Evolutionary conservation across 2,329 filamentous ascomycete species (phyloP), one percentile per base, ranked within the genome.

Genomic region (Sporothrix schenckii): DNA sequence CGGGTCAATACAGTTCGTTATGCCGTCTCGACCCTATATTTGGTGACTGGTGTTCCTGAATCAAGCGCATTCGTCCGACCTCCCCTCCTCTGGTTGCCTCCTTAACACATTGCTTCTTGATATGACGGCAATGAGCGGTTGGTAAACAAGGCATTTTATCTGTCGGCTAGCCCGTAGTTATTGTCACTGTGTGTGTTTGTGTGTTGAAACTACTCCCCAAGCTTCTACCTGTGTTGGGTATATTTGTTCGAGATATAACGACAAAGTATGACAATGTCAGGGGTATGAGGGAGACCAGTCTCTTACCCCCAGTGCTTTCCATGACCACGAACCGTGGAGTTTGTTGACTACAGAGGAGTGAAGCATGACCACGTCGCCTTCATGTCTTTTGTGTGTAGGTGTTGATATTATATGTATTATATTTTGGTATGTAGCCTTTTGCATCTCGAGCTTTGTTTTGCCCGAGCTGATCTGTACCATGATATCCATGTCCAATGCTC

Each of bases 401-500:
- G 21, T 27, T 27, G 3, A 5, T 13, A 34, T 34, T 27, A 6
- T 34, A 1, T 58, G 14, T 34, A 58, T 34, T 58, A 7, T 50
- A 44, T 61, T 44, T 61, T 41, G 5, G 11, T 56, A 56, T 24
- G 14, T 44, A 14, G 10, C 5, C 24, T 39, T 44, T 44, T n/a
- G n/a, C 27, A 61, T 34, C 34, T 9, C 34, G 34, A 11, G 34
- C 34, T 21, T 16, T 24, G n/a, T 19, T 16, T 10, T 58, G 54
- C 54, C 27, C 16, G n/a, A 14, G 50, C 10, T 53, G 13, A 11
- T n/a, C n/a, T 2, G 24, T 53, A 11, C 53, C 11, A 13, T 19
- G 53, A 11, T 14, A 39, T 39, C 30, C 30, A n/a, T 41, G 11
- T 21, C 34, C 56, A 19, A n/a, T 66, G 9, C 44, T 74, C 77